phyloP scores from a whole-genome alignment of 1,284 basidiomycete species.

The Golubevia pallescens region DNA sequence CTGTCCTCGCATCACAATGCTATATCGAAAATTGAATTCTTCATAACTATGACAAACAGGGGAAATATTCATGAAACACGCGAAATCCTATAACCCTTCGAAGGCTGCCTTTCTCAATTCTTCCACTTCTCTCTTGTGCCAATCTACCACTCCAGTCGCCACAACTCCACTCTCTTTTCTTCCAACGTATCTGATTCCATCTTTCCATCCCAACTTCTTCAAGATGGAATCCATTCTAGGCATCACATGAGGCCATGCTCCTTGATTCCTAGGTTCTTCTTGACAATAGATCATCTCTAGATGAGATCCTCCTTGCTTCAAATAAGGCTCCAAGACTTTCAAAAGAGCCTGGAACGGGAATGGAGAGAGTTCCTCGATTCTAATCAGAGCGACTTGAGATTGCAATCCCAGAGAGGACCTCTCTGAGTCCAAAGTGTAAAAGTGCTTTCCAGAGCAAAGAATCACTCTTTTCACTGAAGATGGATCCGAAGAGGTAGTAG shows the following conservation, averaged over 20 bases:
- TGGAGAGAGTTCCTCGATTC: slow-evolving; percentile 77
- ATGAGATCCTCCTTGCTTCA: neutral
- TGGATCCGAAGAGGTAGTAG: slow-evolving; percentile 60
- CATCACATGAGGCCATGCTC: slow-evolving; percentile 75
- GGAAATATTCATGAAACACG: no score
- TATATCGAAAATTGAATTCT: no score
- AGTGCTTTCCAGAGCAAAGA: slow-evolving; percentile 77
- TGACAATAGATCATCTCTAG: slow-evolving; percentile 56
- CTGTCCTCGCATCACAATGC: no score
- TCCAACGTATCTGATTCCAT: slow-evolving; percentile 71
- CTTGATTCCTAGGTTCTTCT: slow-evolving; percentile 86
- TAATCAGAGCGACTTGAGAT: slow-evolving; percentile 75
- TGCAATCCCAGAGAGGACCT: slow-evolving; percentile 68
- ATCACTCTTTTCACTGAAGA: slow-evolving; percentile 63
- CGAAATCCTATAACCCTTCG: slow-evolving; percentile 66
- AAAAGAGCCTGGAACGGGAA: slow-evolving; percentile 68
- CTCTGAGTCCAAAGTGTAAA: slow-evolving; percentile 80
- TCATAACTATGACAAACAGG: no score
- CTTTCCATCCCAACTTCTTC: slow-evolving; percentile 42
- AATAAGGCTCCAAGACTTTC: neutral
- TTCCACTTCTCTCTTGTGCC: slow-evolving; percentile 74
- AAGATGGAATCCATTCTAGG: slow-evolving; percentile 71
- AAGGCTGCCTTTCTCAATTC: slow-evolving; percentile 70
- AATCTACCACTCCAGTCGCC: slow-evolving; percentile 76
- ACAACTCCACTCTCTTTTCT: slow-evolving; percentile 76